Conservation (phyloP, 2,329 filamentous ascomycete genomes). For the Arthrobotrys entomopaga region DNA sequence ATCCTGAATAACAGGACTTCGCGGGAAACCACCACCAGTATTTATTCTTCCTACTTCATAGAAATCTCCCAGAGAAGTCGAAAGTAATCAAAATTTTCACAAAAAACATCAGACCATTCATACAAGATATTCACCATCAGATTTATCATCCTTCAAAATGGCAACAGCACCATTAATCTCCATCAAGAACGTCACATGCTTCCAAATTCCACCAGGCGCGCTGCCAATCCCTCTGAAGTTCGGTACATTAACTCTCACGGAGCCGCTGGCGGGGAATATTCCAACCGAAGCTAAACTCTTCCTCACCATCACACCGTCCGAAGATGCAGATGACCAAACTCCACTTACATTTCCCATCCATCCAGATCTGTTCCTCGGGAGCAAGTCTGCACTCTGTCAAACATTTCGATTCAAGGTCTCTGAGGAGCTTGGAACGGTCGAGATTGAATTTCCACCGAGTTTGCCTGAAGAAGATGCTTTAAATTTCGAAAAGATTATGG, state of each 20-base stretch:
- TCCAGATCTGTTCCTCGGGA: slow-evolving; percentile 46
- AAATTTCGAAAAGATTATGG: slow-evolving; percentile 56
- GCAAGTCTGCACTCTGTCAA: slow-evolving; percentile 48
- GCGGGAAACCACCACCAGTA: too few relatives aligned
- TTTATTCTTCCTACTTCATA: background rate
- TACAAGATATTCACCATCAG: background rate
- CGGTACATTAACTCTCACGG: slow-evolving; percentile 44
- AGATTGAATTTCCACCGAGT: slow-evolving; percentile 57
- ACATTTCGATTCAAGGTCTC: slow-evolving; percentile 43
- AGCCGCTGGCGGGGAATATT: slow-evolving; percentile 34
- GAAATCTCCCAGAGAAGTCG: too few relatives aligned
- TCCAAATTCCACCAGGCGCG: slow-evolving; percentile 32
- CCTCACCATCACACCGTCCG: slow-evolving; percentile 35
- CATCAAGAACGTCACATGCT: slow-evolving; percentile 44
- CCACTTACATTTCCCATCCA: slow-evolving; percentile 45
- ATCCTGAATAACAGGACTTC: too few relatives aligned
- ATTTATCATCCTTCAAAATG: slow-evolving; percentile 26
- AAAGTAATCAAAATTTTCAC: too few relatives aligned
- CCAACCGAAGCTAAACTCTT: slow-evolving; percentile 47
- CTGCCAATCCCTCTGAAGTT: slow-evolving; percentile 37
- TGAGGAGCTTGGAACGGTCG: slow-evolving; percentile 40
- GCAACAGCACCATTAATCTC: slow-evolving; percentile 49
- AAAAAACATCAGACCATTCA: background rate
- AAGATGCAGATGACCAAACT: slow-evolving; percentile 21
- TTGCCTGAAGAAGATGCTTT: slow-evolving; percentile 49